Base-by-base conservation (phyloP, 495 filamentous ascomycete species). In the Niebla homalea region DNA sequence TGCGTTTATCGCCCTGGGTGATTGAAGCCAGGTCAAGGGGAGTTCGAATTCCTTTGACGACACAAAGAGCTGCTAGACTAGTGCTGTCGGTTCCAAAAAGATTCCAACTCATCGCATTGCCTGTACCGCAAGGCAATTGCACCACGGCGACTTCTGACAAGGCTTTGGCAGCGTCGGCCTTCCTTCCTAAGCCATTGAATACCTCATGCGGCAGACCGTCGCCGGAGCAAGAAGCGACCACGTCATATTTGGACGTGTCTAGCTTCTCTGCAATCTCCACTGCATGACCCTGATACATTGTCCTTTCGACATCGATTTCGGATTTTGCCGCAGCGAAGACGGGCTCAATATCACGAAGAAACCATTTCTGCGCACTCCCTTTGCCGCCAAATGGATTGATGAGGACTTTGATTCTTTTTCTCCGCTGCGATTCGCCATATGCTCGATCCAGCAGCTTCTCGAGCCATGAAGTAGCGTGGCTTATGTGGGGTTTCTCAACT, bases 91-190 rank as follows among this genome's bases (percentile, higher is more conserved):
- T 92, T 2, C 90, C 92, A 46, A 84, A 85, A 32, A 93, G 67
- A 57, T 95, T 96, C 71, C 83, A 85, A 41, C 83, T 84, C 85
- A 97, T 83, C 21, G 87, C 90, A 62, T 98, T 98, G 3, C 90
- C 92, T 41, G 84, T 87, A 6, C 92, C 92, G 60, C 90, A 92
- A 8, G 92, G 92, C 8, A 98, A 71, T 59, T 94, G 79, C n/a
- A 82, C 79, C 10, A 98, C 78, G 8, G 92, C 87, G n/a, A 94
- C 63, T 57, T 83, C 84, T 4, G 69, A 67, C 54, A 98, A 63
- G 0, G 89, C 92, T 43, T 74, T 76, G 41, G 74, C 67, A 21
- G 87, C 88, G 65, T 96, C 82, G 6, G 69, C 56, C 41, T 85
- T 81, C 62, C 81, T 83, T 15, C 72, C 87, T 20, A 98, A 61